Percentiles rank a stretch among this genome's conserved stretches.
These are phyloP conservation scores for Gleditsia sinensis DNA, from an alignment of 306 rosid species.

Conservation along the genomic window DNA sequence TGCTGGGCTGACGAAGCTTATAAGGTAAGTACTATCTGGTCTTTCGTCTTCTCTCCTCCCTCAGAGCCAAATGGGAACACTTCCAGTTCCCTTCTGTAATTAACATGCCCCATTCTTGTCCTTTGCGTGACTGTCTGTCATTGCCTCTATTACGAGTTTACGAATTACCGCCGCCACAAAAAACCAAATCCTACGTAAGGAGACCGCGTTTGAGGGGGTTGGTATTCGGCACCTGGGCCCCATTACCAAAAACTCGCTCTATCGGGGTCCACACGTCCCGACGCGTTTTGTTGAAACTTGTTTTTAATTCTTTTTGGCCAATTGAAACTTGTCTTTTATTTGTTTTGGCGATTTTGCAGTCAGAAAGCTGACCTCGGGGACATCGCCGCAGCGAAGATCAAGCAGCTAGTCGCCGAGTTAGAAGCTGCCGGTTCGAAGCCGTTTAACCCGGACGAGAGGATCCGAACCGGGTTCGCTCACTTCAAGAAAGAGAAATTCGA, in stretches of 20 bases:
- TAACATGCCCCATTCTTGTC: not conserved
- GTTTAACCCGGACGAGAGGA: slow-evolving; percentile 62
- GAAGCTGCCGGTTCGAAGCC: slow-evolving; percentile 29
- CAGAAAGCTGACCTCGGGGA: slow-evolving; percentile 58
- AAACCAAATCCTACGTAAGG: not conserved
- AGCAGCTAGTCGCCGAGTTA: slow-evolving; percentile 69
- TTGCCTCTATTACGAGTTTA: no score
- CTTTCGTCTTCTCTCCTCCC: not conserved
- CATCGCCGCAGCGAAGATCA: slow-evolving; percentile 78
- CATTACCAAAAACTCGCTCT: not conserved
- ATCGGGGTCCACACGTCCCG: slow-evolving; percentile 3
- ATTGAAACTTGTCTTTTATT: not conserved
- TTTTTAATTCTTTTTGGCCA: not conserved
- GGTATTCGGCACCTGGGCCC: not conserved
- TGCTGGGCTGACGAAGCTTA: slow-evolving; percentile 68
- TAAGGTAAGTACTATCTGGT: slow-evolving; percentile 48
- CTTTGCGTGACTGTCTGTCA: not conserved
- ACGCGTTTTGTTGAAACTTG: not conserved
- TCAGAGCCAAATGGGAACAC: not conserved
- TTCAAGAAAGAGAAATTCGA: slow-evolving; percentile 77
- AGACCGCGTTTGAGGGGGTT: not conserved
- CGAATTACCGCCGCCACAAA: not conserved
- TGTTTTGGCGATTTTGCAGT: slow-evolving; percentile 32
- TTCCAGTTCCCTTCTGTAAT: not conserved
- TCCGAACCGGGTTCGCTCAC: slow-evolving; percentile 68